Evolutionary conservation across 2,329 filamentous ascomycete species (phyloP).

Genomic region (Botrytis tulipae): DNA sequence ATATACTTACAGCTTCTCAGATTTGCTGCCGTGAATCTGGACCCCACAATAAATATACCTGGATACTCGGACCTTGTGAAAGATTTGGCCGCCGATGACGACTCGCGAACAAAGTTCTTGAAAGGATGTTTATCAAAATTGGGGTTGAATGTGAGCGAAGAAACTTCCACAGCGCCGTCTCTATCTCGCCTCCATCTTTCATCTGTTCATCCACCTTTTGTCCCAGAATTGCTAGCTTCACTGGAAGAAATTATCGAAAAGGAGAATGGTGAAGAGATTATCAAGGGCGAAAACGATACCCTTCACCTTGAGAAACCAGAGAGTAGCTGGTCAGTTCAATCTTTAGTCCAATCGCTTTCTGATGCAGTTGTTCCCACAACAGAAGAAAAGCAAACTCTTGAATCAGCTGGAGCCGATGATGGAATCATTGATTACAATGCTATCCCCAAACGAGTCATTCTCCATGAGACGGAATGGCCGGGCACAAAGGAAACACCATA

Average conservation of each 20-base stretch:
- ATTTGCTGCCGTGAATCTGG: slow-evolving; percentile 78
- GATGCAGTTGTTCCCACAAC: slow-evolving; percentile 24
- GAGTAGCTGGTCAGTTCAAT: slow-evolving; percentile 57
- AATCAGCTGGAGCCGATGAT: slow-evolving; percentile 44
- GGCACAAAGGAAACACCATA: slow-evolving; percentile 72
- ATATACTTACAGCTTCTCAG: slow-evolving; percentile 46
- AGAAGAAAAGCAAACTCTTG: slow-evolving; percentile 39
- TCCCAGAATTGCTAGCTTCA: slow-evolving; percentile 64
- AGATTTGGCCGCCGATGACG: slow-evolving; percentile 66
- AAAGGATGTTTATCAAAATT: slow-evolving; percentile 77
- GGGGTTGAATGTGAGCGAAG: slow-evolving; percentile 72
- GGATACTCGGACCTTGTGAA: slow-evolving; percentile 70
- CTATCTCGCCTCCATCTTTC: slow-evolving; percentile 83
- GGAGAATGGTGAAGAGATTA: slow-evolving; percentile 65
- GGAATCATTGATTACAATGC: slow-evolving; percentile 72
- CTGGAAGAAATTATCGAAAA: slow-evolving; percentile 66
- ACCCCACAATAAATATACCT: slow-evolving; percentile 62
- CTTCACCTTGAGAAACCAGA: slow-evolving; percentile 73
- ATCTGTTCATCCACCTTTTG: slow-evolving; percentile 60
- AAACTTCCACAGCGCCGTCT: slow-evolving; percentile 68
- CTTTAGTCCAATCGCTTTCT: slow-evolving; percentile 53
- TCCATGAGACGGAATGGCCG: slow-evolving; percentile 68
- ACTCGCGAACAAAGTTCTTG: slow-evolving; percentile 69
- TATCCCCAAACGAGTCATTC: slow-evolving; percentile 69
- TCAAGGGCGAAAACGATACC: slow-evolving; percentile 78